Conservation (phyloP, 495 filamentous ascomycete species). For the Zalerion maritima region DNA sequence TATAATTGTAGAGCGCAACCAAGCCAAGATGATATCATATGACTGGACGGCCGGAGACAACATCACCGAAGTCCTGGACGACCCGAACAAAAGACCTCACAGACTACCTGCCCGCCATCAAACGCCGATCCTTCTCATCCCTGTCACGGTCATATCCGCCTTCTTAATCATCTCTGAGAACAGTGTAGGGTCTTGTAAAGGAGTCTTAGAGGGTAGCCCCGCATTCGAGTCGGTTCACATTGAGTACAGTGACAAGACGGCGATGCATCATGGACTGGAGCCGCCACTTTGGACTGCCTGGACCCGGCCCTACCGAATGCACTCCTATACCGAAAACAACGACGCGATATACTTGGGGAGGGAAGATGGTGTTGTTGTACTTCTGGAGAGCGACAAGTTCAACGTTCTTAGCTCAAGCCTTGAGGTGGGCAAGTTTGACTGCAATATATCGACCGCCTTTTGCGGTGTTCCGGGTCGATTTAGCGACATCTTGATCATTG, state of each 20-base stretch:
- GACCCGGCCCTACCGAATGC: constrained; percentile 54
- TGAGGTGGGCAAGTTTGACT: constrained; percentile 42
- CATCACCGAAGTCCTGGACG: constrained; percentile 18
- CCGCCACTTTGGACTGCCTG: constrained; percentile 44
- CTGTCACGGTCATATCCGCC: constrained; percentile 46
- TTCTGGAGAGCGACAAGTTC: constrained; percentile 46
- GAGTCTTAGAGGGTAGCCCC: constrained; percentile 35
- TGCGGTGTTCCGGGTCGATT: constrained; percentile 34
- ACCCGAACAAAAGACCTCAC: constrained; percentile 31
- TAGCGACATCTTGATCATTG: constrained; percentile 64
- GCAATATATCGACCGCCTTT: constrained; percentile 52
- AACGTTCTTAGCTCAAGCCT: constrained; percentile 31
- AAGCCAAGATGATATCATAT: constrained; percentile 51
- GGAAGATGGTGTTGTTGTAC: constrained; percentile 63
- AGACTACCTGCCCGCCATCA: constrained; percentile 43
- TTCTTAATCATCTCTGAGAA: constrained; percentile 48
- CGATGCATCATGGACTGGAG: constrained; percentile 22
- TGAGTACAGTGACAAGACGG: constrained; percentile 14
- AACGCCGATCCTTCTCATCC: constrained; percentile 52
- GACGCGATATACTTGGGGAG: constrained; percentile 68
- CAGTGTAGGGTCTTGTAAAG: constrained; percentile 45
- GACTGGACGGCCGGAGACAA: constrained; percentile 50
- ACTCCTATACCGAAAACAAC: constrained; percentile 38
- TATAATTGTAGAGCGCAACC: constrained; percentile 44
- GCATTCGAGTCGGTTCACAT: constrained; percentile 24